Evolutionary conservation across 2,329 filamentous ascomycete species (phyloP).

Genomic region (Fonsecaea monophora): DNA sequence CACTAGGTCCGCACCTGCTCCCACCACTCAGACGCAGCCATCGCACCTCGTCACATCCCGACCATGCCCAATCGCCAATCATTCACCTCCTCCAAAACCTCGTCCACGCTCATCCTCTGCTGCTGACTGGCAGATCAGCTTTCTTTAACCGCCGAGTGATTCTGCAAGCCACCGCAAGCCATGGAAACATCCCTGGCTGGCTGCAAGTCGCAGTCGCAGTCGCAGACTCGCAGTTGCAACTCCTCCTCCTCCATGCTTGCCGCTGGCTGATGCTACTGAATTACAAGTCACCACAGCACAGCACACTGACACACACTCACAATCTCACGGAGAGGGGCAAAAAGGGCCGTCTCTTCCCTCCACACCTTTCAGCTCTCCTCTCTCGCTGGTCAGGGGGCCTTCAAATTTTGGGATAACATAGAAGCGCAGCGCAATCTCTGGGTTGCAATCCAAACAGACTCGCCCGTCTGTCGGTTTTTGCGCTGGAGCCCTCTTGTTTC

Average conservation of each 20-base stretch:
- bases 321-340: constrained; percentile 9
- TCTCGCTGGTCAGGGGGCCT: constrained; percentile 21
- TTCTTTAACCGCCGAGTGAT: constrained; percentile 33
- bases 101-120: constrained; percentile 22
- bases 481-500: constrained; percentile 25
- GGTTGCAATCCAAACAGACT: constrained; percentile 14
- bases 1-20: constrained; percentile 12
- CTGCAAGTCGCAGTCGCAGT: neutral
- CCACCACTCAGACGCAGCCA: constrained; percentile 27
- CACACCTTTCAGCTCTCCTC: neutral
- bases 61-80: constrained; percentile 25
- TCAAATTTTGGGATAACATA: constrained; percentile 20
- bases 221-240: too few relatives aligned
- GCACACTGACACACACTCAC: neutral
- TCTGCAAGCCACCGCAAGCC: constrained; percentile 25
- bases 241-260: neutral
- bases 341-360: constrained; percentile 1
- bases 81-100: neutral
- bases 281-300: neutral
- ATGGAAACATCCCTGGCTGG: constrained; percentile 14
- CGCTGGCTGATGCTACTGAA: neutral
- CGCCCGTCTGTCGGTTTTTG: constrained; percentile 16
- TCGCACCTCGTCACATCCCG: constrained; percentile 29
- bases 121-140: constrained; percentile 33
- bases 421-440: constrained; percentile 23